Conservation (phyloP, 1,284 basidiomycete species). For the Afroboletus lepidellus region DNA sequence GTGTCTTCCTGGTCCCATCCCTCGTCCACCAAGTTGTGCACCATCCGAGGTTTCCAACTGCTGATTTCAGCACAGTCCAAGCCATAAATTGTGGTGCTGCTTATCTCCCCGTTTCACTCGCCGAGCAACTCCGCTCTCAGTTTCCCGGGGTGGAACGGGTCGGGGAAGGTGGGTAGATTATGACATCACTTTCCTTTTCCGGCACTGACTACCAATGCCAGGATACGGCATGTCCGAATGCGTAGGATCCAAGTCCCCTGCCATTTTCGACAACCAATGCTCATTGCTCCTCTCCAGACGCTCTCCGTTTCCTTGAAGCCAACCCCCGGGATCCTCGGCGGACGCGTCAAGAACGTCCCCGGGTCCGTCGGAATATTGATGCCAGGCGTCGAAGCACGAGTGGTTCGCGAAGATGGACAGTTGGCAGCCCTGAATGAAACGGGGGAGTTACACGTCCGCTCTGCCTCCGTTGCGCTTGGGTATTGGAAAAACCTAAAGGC, state of each 20-base stretch:
- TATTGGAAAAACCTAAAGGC: constrained; percentile 72
- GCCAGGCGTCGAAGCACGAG: constrained; percentile 61
- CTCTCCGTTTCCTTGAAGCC: constrained; percentile 49
- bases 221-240: constrained; percentile 78
- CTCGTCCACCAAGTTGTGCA: constrained; percentile 64
- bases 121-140: constrained; percentile 40
- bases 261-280: neutral
- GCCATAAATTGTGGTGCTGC: constrained; percentile 57
- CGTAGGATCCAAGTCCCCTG: constrained; percentile 39
- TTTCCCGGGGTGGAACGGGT: constrained; percentile 38
- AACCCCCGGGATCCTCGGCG: constrained; percentile 45
- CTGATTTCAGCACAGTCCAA: constrained; percentile 55
- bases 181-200: neutral
- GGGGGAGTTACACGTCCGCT: constrained; percentile 63
- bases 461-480: constrained; percentile 55
- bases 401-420: constrained; percentile 58
- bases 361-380: constrained; percentile 58
- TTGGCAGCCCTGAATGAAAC: constrained; percentile 55
- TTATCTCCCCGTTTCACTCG: constrained; percentile 59
- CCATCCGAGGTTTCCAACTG: constrained; percentile 46
- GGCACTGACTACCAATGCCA: constrained; percentile 21
- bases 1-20: constrained; percentile 59
- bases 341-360: constrained; percentile 40
- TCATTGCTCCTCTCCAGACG: constrained; percentile 44
- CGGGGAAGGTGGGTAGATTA: constrained; percentile 46